A percentile compares a stretch with the other conserved stretches of the same genome.
Conservation (phyloP, 1,284 basidiomycete species). For the Marasmius fiardii region DNA sequence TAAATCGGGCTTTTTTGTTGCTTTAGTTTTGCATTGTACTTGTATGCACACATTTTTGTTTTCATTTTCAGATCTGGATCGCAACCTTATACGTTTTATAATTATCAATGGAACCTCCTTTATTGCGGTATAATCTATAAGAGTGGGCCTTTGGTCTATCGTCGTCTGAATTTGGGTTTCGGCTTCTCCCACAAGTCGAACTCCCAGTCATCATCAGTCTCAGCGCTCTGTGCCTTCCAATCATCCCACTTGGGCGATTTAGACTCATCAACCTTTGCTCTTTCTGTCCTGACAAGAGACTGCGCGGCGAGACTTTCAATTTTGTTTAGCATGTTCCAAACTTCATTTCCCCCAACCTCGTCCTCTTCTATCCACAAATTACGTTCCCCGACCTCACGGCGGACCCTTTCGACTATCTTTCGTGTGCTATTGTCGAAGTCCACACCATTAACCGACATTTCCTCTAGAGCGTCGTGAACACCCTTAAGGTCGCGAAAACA, state of each 20-base stretch:
- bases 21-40: background rate
- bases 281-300: background rate
- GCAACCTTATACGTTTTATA: background rate
- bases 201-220: constrained; percentile 26
- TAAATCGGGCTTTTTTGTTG: background rate
- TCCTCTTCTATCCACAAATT: constrained; percentile 48
- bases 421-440: constrained; percentile 59
- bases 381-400: constrained; percentile 58
- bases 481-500: constrained; percentile 77
- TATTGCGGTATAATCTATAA: background rate
- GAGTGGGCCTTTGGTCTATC: constrained; percentile 1
- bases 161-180: constrained; percentile 3
- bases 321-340: constrained; percentile 33
- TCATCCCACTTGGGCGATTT: constrained; percentile 30
- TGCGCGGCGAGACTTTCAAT: constrained; percentile 33
- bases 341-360: constrained; percentile 37
- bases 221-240: constrained; percentile 36
- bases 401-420: constrained; percentile 58
- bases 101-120: background rate
- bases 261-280: background rate
- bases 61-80: background rate
- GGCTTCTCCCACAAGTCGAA: constrained; percentile 37
- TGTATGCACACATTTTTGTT: background rate
- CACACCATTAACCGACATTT: constrained; percentile 82
- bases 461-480: constrained; percentile 66